Conservation (phyloP, 1,139 yeast genomes). For the Zygotorulaspora mrakii region DNA sequence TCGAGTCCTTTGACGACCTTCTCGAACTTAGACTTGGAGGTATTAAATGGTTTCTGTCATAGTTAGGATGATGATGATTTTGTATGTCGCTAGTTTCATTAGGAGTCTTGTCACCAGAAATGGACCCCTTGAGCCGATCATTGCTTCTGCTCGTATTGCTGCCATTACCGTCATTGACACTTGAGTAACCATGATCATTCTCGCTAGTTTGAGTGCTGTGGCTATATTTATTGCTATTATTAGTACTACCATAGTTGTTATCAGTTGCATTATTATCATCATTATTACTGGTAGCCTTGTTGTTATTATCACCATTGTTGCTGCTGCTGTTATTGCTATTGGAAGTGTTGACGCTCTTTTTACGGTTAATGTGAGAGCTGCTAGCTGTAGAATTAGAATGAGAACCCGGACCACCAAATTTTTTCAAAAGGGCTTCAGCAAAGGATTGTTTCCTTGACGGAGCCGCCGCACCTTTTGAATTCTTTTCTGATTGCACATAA, state of each 20-base stretch:
- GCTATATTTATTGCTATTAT: too few species aligned
- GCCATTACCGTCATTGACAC: too few species aligned
- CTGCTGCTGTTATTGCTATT: background rate
- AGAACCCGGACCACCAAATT: conserved; percentile 19
- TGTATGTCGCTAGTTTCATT: background rate
- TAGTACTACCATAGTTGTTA: too few species aligned
- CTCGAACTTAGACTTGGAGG: conserved; percentile 1
- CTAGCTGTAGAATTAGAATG: conserved; percentile 5
- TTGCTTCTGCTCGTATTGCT: too few species aligned
- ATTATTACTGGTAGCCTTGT: background rate
- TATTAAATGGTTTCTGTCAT: background rate
- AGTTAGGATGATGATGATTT: background rate
- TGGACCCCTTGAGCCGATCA: background rate
- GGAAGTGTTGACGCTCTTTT: background rate
- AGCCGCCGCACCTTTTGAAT: conserved; percentile 2
- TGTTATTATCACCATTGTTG: background rate
- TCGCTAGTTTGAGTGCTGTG: too few species aligned
- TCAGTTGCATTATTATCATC: too few species aligned
- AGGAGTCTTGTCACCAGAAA: background rate
- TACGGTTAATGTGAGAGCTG: background rate
- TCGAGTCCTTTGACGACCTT: conserved; percentile 11
- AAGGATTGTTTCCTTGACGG: conserved; percentile 28
- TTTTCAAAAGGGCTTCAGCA: conserved; percentile 27
- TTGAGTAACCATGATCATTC: too few species aligned
- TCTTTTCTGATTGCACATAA: background rate